Evolutionary conservation across 1,284 basidiomycete species (phyloP), one percentile per base, ranked within the genome.

Genomic region (Moniliophthora roreri): DNA sequence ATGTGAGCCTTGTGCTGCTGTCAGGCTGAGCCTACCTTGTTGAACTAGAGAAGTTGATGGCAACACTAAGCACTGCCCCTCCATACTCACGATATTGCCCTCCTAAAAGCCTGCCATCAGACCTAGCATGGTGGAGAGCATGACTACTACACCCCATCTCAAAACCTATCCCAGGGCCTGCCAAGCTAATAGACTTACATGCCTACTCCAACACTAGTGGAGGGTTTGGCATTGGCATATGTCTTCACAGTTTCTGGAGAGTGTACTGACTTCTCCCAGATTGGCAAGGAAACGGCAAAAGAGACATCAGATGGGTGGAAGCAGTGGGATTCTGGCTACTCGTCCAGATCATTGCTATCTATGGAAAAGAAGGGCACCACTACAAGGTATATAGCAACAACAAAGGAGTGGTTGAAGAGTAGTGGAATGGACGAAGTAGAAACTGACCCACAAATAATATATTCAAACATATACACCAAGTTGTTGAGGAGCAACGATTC

Each of bases 121-220:
- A 77, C 48, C 56, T 78, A 1, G 2, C 9, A 0, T 79, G 76
- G 76, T 79, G 77, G 76, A 23, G 4, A 1, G 0, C 20, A 0
- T 35, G 5, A 0, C 65, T 73, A 5, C 7, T 34, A 0, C 8
- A 48, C 2, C 47, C 59, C 15, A 26, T 66, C 48, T 24, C 38
- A 0, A 47, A 63, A 21, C 50, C 57, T 2, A 69, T 77, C 32
- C 69, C 71, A 21, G 61, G 58, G 0, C 65, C 66, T 0, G 1
- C 16, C 0, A 11, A 50, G 11, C 32, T 76, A 50, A 2, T 57
- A 8, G 66, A 75, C 52, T 8, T 59, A 16, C 10, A 40, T 0
- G 73, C 72, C 0, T 79, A 60, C 62, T 78, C 72, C 0, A 74
- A 78, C 60, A 75, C 76, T 5, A 77, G 75, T 64, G 72, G 70